These are phyloP conservation scores for Cokeromyces recurvatus DNA, from an alignment of 371 early-diverging fungal species.

Conservation along the genomic window DNA sequence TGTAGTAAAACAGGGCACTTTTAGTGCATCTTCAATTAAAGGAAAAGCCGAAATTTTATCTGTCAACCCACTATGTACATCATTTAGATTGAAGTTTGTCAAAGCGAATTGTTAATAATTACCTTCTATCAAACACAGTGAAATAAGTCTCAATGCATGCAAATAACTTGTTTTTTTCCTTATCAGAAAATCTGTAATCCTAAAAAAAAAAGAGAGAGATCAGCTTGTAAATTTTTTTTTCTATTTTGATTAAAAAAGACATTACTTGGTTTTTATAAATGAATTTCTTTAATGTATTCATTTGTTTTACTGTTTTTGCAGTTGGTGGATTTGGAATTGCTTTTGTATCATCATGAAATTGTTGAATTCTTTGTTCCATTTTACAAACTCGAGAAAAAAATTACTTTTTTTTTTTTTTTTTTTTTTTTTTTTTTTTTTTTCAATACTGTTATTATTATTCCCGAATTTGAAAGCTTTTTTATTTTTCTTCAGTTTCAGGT, in stretches of 20 bases:
- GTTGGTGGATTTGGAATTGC: constrained; percentile 29
- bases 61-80: constrained; percentile 7
- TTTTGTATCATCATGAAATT: constrained; percentile 36
- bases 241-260: not conserved
- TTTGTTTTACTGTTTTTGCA: constrained; percentile 28
- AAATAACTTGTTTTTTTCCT: constrained; percentile 38
- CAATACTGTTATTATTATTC: too few species aligned
- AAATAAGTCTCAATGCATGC: constrained; percentile 39
- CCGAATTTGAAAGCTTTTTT: too few species aligned
- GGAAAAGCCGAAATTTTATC: constrained; percentile 19
- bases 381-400: too few species aligned
- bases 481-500: too few species aligned
- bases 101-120: not conserved
- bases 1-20: constrained; percentile 39
- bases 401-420: too few species aligned
- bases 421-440: too few species aligned
- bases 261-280: constrained; percentile 31
- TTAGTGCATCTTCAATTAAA: constrained; percentile 35
- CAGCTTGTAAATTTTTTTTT: not conserved
- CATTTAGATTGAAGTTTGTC: too few species aligned
- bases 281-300: constrained; percentile 28
- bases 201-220: not conserved
- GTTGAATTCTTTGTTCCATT: constrained; percentile 35
- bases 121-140: constrained; percentile 31
- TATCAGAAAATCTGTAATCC: constrained; percentile 35